Evolutionary conservation across 1,284 basidiomycete species (phyloP).

Genomic region (Rhodofomes roseus): DNA sequence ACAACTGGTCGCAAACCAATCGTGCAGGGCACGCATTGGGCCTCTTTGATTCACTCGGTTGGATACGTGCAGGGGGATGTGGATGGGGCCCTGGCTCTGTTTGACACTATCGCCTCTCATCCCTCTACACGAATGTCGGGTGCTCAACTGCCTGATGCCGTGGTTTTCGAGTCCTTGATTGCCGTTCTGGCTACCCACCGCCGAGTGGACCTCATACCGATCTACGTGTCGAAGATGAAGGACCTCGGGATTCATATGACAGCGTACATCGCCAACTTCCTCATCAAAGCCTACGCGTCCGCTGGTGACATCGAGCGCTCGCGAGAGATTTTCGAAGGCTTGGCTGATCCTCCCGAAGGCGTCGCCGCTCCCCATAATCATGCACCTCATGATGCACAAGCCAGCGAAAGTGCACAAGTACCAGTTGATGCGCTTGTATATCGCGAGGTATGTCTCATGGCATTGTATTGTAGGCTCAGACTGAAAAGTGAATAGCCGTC

Average conservation of each 20-base stretch:
- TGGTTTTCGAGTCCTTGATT: constrained; percentile 89
- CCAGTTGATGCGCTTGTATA: constrained; percentile 62
- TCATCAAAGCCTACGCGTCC: constrained; percentile 87
- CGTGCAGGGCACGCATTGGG: constrained; percentile 88
- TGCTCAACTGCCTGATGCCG: constrained; percentile 65
- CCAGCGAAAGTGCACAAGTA: constrained; percentile 11
- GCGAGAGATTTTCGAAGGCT: constrained; percentile 78
- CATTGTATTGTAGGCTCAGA: background rate
- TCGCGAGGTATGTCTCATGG: constrained; percentile 69
- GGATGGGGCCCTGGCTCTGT: constrained; percentile 72
- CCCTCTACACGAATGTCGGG: constrained; percentile 35
- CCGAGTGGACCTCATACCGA: constrained; percentile 75
- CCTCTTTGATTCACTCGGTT: constrained; percentile 87
- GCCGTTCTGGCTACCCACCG: constrained; percentile 83
- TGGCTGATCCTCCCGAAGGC: constrained; percentile 84
- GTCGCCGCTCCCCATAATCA: constrained; percentile 91
- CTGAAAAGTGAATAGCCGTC: constrained; percentile 45
- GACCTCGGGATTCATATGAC: constrained; percentile 79
- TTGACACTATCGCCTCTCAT: constrained; percentile 69
- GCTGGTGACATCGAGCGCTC: constrained; percentile 70
- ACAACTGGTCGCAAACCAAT: constrained; percentile 45
- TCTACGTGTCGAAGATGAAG: constrained; percentile 65
- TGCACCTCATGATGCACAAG: constrained; percentile 53
- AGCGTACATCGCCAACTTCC: constrained; percentile 91
- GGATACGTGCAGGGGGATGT: constrained; percentile 82